phyloP scores from a whole-genome alignment of 441 rosid genomes.

The Macaranga tanarius region DNA sequence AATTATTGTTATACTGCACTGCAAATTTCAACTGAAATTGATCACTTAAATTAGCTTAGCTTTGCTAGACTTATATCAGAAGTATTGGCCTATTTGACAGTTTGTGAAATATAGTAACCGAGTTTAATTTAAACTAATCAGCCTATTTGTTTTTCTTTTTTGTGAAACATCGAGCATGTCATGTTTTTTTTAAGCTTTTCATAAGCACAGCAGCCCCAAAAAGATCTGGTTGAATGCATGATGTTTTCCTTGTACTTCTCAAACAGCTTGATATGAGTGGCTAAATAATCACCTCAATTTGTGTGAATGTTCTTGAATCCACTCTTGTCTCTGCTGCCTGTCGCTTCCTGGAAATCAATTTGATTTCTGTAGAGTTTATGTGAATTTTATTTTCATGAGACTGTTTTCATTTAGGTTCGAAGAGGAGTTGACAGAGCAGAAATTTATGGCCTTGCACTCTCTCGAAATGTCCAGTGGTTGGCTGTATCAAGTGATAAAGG shows the following conservation, averaged over 20 bases:
- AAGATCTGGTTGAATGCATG: not conserved
- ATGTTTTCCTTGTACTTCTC: not conserved
- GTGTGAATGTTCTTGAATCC: not conserved
- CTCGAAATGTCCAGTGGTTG: constrained; percentile 79
- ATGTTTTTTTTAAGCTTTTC: not conserved
- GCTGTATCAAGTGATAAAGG: constrained; percentile 89
- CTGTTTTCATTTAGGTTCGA: constrained; percentile 54
- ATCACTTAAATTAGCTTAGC: not conserved
- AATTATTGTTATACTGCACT: not conserved
- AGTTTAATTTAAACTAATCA: not conserved
- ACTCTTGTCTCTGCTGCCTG: not conserved
- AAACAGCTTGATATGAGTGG: not conserved
- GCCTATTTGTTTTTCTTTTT: not conserved
- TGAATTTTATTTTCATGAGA: constrained; percentile 11
- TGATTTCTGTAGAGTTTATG: not conserved
- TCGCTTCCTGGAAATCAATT: not conserved
- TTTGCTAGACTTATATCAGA: not conserved
- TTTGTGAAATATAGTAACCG: not conserved
- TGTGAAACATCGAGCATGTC: not conserved
- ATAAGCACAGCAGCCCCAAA: not conserved
- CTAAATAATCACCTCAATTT: not conserved
- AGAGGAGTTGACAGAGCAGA: constrained; percentile 91
- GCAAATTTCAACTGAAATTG: not conserved
- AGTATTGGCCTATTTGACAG: not conserved
- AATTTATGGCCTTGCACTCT: constrained; percentile 73